Evolutionary conservation across 2,329 filamentous ascomycete species (phyloP).

Genomic region (Orbilia quercus): DNA sequence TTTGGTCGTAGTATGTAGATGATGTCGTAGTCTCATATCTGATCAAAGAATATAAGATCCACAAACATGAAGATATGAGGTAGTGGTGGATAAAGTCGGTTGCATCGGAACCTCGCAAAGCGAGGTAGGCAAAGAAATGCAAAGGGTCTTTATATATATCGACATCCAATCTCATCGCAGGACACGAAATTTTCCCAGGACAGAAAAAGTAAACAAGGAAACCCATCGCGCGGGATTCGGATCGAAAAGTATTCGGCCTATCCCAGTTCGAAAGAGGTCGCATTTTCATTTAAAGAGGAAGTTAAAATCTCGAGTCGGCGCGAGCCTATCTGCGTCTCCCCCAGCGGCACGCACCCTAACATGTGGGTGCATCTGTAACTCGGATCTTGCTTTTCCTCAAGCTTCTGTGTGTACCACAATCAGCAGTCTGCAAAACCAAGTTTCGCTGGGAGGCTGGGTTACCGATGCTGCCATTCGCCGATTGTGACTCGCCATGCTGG

Average conservation of each 20-base stretch:
- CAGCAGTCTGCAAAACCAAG: slow-evolving; percentile 25
- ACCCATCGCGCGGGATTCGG: slow-evolving; percentile 28
- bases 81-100: slow-evolving; percentile 2
- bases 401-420: slow-evolving; percentile 53
- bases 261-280: slow-evolving; percentile 20
- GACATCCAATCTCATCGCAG: slow-evolving; percentile 8
- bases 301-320: slow-evolving; percentile 40
- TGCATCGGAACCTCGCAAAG: slow-evolving; percentile 38
- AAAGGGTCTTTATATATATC: slow-evolving; percentile 50
- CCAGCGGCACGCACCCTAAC: slow-evolving; percentile 29
- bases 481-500: slow-evolving; percentile 38
- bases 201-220: slow-evolving; percentile 27
- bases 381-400: slow-evolving; percentile 37
- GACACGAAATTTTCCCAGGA: background rate
- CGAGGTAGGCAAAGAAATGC: slow-evolving; percentile 41
- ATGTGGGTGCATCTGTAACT: slow-evolving; percentile 33
- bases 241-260: slow-evolving; percentile 23
- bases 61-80: slow-evolving; percentile 15
- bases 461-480: slow-evolving; percentile 46
- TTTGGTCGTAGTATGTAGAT: background rate
- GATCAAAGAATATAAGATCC: slow-evolving; percentile 21
- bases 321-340: slow-evolving; percentile 50
- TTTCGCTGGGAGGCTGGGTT: slow-evolving; percentile 27
- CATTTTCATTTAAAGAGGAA: slow-evolving; percentile 35
- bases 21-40: slow-evolving; percentile 12